Evolutionary conservation across 2,329 filamentous ascomycete genomes (phyloP), one percentile per base, ranked within the genome.

Genomic region (Rhinocladiella mackenziei): DNA sequence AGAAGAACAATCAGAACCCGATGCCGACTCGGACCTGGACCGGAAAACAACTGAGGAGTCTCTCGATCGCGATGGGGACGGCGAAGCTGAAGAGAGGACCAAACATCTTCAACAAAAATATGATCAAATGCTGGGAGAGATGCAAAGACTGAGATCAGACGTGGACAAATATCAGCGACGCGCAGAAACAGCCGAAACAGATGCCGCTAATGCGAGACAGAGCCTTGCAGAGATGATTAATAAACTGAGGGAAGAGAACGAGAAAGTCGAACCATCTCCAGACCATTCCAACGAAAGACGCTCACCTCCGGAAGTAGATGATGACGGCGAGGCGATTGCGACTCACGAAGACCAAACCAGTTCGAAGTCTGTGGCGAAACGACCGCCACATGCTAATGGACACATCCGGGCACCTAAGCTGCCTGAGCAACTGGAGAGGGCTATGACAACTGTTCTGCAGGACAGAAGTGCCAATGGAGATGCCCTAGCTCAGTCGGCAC

Each of bases 141-240:
- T 96, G 77, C 80, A 80, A 42, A 81, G 83, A 45, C 80, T 95
- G 71, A 86, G 83, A 65, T 74, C 81, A 50, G 84, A 94, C 62
- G 81, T 95, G 61, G 83, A 92, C 41, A 69, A 74, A 5, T 95
- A 86, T 69, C 83, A 83, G 58, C 71, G 78, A 43, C 81, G 87
- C 20, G 89, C 89, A 6, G 85, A 95, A 63, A 76, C 72, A 46
- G 89, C 89, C 3, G 91, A 97, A 62, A 70, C 77, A 6, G 89
- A 95, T 57, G 78, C 83, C 33, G 80, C 83, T 42, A 73, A 78
- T 30, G 80, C 82, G 41, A 81, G 84, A 42, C 83, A 84, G 63
- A 84, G 83, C 1, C 68, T 98, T 32, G 83, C 85, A 1, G 86
- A 95, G 61, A 92, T 97, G 87, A 82, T 96, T 9, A 74, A 86